phyloP scores from a whole-genome alignment of 2,329 filamentous ascomycete genomes.

The Aspergillus ustus region DNA sequence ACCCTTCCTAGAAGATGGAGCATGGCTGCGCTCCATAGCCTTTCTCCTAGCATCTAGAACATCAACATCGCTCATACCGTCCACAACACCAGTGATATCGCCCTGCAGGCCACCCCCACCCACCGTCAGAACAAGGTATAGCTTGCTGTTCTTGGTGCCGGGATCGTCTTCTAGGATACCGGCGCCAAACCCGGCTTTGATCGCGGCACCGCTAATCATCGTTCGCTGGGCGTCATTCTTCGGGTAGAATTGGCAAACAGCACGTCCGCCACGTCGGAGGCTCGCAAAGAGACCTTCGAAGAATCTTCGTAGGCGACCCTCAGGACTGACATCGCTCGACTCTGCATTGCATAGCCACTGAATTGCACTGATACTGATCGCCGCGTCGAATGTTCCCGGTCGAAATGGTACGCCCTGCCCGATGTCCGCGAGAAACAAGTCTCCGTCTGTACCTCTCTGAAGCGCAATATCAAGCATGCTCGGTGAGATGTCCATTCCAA shows the following conservation, averaged over 20 bases:
- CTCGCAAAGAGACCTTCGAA: constrained; percentile 91
- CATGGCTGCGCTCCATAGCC: constrained; percentile 47
- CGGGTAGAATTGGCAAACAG: constrained; percentile 97
- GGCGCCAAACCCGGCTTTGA: constrained; percentile 92
- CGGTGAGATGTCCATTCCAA: constrained; percentile 94
- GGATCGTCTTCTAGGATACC: constrained; percentile 94
- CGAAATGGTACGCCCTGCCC: constrained; percentile 95
- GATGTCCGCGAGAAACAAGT: constrained; percentile 92
- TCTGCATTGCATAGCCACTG: constrained; percentile 99
- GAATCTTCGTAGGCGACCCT: constrained; percentile 78
- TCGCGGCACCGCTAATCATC: constrained; percentile 90
- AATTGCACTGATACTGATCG: constrained; percentile 92
- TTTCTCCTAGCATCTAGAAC: constrained; percentile 71
- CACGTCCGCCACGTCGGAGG: constrained; percentile 79
- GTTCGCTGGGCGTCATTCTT: constrained; percentile 89
- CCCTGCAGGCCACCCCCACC: constrained; percentile 68
- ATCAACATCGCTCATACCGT: constrained; percentile 86
- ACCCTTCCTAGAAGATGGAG: constrained; percentile 50
- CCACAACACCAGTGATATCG: constrained; percentile 89
- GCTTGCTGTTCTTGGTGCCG: constrained; percentile 93
- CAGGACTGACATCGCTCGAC: constrained; percentile 78
- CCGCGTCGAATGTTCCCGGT: constrained; percentile 89
- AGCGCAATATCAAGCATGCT: constrained; percentile 97
- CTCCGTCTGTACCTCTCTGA: constrained; percentile 88
- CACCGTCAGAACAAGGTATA: constrained; percentile 94